Conservation (phyloP, 139 green algal genomes). For the Spirogloea muscicola region DNA sequence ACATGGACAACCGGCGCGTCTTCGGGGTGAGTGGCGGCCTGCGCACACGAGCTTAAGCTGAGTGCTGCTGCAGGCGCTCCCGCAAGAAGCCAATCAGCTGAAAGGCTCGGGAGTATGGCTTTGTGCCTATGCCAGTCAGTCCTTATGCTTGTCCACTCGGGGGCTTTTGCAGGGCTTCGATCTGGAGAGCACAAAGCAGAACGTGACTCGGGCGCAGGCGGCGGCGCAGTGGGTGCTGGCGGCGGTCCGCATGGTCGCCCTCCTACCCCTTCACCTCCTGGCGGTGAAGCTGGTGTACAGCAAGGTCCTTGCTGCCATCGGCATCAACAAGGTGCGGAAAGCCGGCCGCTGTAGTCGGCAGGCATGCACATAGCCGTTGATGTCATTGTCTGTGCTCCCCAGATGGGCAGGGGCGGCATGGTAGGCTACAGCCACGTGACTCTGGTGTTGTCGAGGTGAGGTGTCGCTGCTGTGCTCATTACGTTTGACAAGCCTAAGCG, state of each 20-base stretch:
- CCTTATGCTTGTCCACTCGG: too few species aligned
- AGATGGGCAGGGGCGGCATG: too few species aligned
- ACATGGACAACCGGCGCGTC: constrained; percentile 55
- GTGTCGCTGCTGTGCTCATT: too few species aligned
- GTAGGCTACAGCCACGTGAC: too few species aligned
- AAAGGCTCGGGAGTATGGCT: too few species aligned
- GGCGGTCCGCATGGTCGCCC: constrained; percentile 50
- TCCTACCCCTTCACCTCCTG: constrained; percentile 68
- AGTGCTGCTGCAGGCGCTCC: neutral
- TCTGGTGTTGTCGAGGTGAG: too few species aligned
- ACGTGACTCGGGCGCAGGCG: neutral
- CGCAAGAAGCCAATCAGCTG: too few species aligned
- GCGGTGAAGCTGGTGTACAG: constrained; percentile 62
- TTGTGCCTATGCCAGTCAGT: too few species aligned
- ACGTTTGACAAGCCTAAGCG: too few species aligned
- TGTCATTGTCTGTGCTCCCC: too few species aligned
- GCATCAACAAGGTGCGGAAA: constrained; percentile 48
- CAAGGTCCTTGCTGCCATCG: constrained; percentile 64
- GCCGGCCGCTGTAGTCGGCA: too few species aligned
- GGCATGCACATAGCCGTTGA: too few species aligned
- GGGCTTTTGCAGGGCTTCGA: constrained; percentile 34
- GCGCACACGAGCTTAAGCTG: neutral
- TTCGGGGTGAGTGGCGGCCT: constrained; percentile 40
- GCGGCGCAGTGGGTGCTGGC: constrained; percentile 50
- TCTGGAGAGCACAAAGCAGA: constrained; percentile 47